Base-by-base conservation (phyloP, 148 eudicot genomes). In the Diospyros lotus region DNA sequence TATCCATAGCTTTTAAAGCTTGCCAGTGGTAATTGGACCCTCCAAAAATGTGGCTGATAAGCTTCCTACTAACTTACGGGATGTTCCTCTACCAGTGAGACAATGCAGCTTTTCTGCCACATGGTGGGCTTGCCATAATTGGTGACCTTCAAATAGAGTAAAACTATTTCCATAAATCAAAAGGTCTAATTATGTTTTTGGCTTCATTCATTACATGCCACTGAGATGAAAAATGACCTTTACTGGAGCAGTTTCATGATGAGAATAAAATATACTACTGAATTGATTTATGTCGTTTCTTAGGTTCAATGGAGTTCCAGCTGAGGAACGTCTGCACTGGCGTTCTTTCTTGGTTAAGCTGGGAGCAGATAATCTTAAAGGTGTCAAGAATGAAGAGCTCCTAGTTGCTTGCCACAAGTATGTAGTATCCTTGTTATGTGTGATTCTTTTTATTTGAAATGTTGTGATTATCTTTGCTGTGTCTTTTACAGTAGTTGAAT, bases 371-470 rank as follows among this genome's bases (percentile, higher is more conserved):
- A 96, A 96, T 71, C 98, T 96, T 70, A 91, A 83, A 86, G 97
- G 97, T 69, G 94, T 90, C 38, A 96, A 89, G 80, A 91, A 82
- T 68, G 99, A 96, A 77, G 99, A 96, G 83, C 99, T 96, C 60
- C 91, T 93, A 73, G 96, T 96, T 71, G 99, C 99, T 69, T 87
- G 91, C 82, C 99, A 96, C 87, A 96, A 96, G 99, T 96, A 89
- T 72, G 91, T 80, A 41, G 43, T 45, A 9, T 43, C 44, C n/a
- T 9, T 72, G 42, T 70, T 56, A 58, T 51, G 7, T 62, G 40
- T 63, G 13, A 56, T 8, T 0, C 15, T 71, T 41, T 38, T 51
- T 39, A 15, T 2, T 68, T 18, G 40, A 28, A 43, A 28, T 2
- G 41, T 6, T 68, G 58, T 43, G 42, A 38, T 54, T 54, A 17